Conservation (phyloP, 371 early-diverging fungal species). For the Phascolomyces articulosus region DNA sequence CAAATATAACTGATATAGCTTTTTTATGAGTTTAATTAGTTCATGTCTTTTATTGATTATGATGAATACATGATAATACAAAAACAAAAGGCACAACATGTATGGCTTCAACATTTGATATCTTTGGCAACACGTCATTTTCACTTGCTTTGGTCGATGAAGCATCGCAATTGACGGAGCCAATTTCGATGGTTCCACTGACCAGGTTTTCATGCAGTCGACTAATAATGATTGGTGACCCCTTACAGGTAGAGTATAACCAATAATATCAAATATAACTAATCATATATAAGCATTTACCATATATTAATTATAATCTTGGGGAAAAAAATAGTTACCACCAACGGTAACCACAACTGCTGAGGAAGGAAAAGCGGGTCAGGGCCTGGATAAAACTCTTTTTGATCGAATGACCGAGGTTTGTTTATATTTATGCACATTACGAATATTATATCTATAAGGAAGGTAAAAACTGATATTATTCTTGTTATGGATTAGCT, state of each 20-base stretch:
- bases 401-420: constrained; percentile 81
- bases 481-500: constrained; percentile 11
- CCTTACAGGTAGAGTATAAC: constrained; percentile 49
- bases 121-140: constrained; percentile 57
- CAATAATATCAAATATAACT: not conserved
- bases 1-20: not conserved
- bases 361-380: constrained; percentile 41
- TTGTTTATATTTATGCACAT: constrained; percentile 14
- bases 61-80: too few species aligned
- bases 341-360: constrained; percentile 73
- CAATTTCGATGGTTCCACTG: constrained; percentile 85
- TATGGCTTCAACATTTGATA: constrained; percentile 76
- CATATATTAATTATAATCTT: not conserved
- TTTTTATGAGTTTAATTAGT: too few species aligned
- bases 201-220: constrained; percentile 61
- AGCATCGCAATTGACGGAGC: constrained; percentile 87
- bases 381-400: constrained; percentile 82
- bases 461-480: not conserved
- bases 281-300: not conserved
- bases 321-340: constrained; percentile 67
- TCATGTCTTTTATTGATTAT: too few species aligned
- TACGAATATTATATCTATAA: not conserved
- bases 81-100: constrained; percentile 68
- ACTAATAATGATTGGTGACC: constrained; percentile 92
- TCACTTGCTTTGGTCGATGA: constrained; percentile 89